Percentiles rank a stretch among this genome's conserved stretches.
These are phyloP conservation scores for Byssoonygena ceratinophila DNA, from an alignment of 2,329 filamentous ascomycete species.

Conservation along the genomic window DNA sequence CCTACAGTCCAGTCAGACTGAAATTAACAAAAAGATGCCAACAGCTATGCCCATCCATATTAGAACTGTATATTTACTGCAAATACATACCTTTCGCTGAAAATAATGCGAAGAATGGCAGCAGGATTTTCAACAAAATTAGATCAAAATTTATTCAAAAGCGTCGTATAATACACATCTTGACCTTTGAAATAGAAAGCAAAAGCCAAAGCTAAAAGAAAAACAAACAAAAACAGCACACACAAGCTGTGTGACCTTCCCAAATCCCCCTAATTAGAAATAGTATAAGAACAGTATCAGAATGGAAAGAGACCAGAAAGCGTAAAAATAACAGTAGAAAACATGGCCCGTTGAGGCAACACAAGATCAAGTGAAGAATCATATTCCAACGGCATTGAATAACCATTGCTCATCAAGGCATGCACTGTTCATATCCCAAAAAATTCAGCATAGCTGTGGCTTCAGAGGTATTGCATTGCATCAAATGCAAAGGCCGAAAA, in stretches of 20 bases:
- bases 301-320: not conserved
- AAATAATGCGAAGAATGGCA: not conserved
- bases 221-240: not conserved
- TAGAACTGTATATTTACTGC: no score
- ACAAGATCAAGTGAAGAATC: not conserved
- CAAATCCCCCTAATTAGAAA: not conserved
- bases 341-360: not conserved
- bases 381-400: not conserved
- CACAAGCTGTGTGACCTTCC: not conserved
- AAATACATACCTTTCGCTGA: not conserved
- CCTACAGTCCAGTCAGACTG: no score
- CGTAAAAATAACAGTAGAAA: not conserved
- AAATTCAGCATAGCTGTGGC: no score
- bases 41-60: no score
- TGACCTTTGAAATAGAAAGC: not conserved
- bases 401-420: not conserved
- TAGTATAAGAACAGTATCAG: not conserved
- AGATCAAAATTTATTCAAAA: not conserved
- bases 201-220: not conserved
- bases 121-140: not conserved
- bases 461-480: not conserved
- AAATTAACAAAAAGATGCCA: no score
- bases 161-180: constrained; percentile 10
- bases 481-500: not conserved
- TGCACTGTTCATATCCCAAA: not conserved